Conservation (phyloP, 2,329 filamentous ascomycete species). For the Lachnellula cervina region DNA sequence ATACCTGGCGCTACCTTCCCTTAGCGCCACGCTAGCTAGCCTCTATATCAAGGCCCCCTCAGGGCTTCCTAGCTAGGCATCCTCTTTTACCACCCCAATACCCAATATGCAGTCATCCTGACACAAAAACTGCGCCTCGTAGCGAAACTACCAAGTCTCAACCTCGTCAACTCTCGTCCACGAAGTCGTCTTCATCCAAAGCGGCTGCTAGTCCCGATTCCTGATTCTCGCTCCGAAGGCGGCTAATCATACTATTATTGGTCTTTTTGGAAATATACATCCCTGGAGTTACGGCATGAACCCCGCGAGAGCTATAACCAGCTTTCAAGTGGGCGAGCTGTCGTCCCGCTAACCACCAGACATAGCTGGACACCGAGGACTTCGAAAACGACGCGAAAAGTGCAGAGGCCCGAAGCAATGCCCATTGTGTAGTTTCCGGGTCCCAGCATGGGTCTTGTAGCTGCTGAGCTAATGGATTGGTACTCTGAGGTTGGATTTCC, state of each 20-base stretch:
- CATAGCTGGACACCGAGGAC: slow-evolving; percentile 4
- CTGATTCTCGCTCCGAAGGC: too few relatives aligned
- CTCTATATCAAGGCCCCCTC: too few relatives aligned
- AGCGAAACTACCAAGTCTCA: too few relatives aligned
- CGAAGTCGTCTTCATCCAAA: too few relatives aligned
- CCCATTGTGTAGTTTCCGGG: slow-evolving; percentile 34
- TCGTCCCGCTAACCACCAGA: slow-evolving; percentile 29
- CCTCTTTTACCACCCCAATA: too few relatives aligned
- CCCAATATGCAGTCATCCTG: too few relatives aligned
- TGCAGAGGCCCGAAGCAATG: slow-evolving; percentile 41
- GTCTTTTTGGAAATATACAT: slow-evolving; percentile 22
- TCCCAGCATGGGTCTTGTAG: slow-evolving; percentile 16
- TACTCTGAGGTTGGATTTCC: slow-evolving; percentile 20
- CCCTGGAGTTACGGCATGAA: slow-evolving; percentile 2
- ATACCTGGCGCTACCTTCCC: too few relatives aligned
- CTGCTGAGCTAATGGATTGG: slow-evolving; percentile 3
- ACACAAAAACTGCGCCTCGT: too few relatives aligned
- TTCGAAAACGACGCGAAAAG: slow-evolving; percentile 18
- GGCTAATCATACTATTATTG: slow-evolving; percentile 2
- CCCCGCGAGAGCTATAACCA: not conserved
- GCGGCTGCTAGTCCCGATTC: too few relatives aligned
- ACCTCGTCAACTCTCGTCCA: too few relatives aligned
- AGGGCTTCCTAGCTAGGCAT: too few relatives aligned
- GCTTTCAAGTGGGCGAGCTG: slow-evolving; percentile 28
- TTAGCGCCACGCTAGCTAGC: too few relatives aligned